phyloP scores from a whole-genome alignment of 2,329 filamentous ascomycete genomes.

The Exophiala oligosperma region DNA sequence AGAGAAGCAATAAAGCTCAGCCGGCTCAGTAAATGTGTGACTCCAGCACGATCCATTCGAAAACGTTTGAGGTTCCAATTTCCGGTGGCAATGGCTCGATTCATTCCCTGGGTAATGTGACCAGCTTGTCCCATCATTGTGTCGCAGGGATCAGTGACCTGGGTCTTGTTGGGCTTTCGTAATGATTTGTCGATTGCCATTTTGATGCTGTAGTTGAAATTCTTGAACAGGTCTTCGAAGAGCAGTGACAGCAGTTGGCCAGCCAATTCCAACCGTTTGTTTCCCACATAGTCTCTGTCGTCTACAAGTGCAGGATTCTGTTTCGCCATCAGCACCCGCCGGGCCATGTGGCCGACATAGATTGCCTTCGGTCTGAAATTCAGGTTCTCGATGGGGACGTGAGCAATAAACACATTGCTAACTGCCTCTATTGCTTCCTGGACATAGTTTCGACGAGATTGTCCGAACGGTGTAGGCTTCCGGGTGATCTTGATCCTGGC shows the following conservation, averaged over 20 bases:
- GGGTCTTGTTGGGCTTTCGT: constrained; percentile 87
- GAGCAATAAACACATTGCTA: constrained; percentile 88
- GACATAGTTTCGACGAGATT: constrained; percentile 72
- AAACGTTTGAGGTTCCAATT: constrained; percentile 99
- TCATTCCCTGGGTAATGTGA: constrained; percentile 88
- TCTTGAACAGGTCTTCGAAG: constrained; percentile 98
- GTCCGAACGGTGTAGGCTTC: constrained; percentile 56
- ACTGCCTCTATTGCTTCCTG: constrained; percentile 92
- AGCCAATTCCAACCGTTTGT: constrained; percentile 92
- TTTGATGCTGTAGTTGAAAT: constrained; percentile 85
- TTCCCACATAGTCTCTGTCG: constrained; percentile 95
- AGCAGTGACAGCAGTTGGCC: constrained; percentile 90
- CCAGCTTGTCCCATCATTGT: constrained; percentile 83
- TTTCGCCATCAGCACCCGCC: constrained; percentile 91
- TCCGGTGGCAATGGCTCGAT: constrained; percentile 92
- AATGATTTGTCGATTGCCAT: constrained; percentile 92
- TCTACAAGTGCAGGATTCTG: constrained; percentile 88
- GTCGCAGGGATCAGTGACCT: constrained; percentile 81
- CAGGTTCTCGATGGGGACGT: constrained; percentile 85
- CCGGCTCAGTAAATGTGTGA: constrained; percentile 92
- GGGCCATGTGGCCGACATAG: constrained; percentile 95
- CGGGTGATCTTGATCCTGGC: constrained; percentile 83
- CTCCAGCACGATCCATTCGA: constrained; percentile 95
- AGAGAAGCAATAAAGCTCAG: constrained; percentile 95
- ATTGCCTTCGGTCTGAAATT: constrained; percentile 97